These are phyloP conservation scores for Echites panduratus DNA, from an alignment of 257 asterid species.

Conservation along the genomic window DNA sequence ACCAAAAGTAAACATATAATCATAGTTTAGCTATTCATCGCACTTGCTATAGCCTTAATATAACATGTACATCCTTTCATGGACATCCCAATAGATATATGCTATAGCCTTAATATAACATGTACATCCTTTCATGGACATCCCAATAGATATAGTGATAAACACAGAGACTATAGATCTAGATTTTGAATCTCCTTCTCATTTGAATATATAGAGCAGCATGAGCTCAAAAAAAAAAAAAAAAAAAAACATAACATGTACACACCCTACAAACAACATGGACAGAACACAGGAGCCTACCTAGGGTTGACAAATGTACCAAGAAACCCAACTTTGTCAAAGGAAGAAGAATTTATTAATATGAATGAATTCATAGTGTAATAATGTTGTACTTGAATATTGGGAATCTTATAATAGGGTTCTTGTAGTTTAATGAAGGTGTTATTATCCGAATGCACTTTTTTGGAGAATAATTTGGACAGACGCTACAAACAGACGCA, in stretches of 20 bases:
- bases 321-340: conserved; percentile 3
- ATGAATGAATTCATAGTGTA: neutral
- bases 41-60: too few relatives aligned
- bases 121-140: too few relatives aligned
- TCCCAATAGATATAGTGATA: too few relatives aligned
- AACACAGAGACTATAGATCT: too few relatives aligned
- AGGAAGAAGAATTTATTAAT: neutral
- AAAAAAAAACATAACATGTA: too few relatives aligned
- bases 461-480: conserved; percentile 20
- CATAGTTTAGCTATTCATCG: neutral
- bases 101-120: too few relatives aligned
- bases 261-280: neutral
- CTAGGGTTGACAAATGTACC: conserved; percentile 37
- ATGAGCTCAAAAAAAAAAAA: too few relatives aligned
- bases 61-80: too few relatives aligned
- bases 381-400: neutral
- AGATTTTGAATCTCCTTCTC: too few relatives aligned
- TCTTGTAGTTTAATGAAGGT: conserved; percentile 19
- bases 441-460: conserved; percentile 38
- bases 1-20: neutral
- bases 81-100: too few relatives aligned
- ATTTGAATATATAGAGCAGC: neutral
- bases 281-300: neutral
- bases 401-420: too few relatives aligned
- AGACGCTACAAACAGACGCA: conserved; percentile 37